Base-by-base conservation (phyloP, 176 grass and related monocot genomes). In the Pharus latifolius region DNA sequence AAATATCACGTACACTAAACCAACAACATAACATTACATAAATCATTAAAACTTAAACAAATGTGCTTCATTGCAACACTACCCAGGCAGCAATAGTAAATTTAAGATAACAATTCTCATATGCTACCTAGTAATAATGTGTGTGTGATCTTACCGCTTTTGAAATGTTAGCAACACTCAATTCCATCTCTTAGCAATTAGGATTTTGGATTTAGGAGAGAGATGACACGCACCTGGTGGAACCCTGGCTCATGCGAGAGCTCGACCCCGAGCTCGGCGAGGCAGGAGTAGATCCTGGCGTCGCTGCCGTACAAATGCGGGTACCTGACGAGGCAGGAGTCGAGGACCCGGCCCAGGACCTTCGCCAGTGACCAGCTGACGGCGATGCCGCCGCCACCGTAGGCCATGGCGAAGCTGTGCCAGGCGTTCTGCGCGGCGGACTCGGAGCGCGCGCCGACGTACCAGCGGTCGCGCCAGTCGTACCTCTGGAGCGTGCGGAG, bases 291-390 rank as follows among this genome's bases (percentile, higher is more conserved):
- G 79, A 99, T 70, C 75, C 87, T 83, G 45, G 73, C 90, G 46
- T 99, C 95, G 51, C 95, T 94, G 23, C 87, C 95, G 43, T 88
- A 99, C 34, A 99, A 75, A 54, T 99, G 82, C 6, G 90, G 84
- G 82, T 99, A 99, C 84, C 95, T 91, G 76, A 91, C 10, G 16
- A 99, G 65, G 63, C 87, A 94, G 0, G 90, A 88, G 82, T 99
- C 95, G 1, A 99, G 48, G 30, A 71, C 75, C 23, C 68, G 76
- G 0, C 87, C 87, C 18, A 99, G 83, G 73, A 82, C 87, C 13
- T 26, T 69, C 27, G 90, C 95, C 40, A 99, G 88, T 0, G 95
- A 82, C 75, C 81, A 87, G 80, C 95, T 99, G 27, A 99, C 80
- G 0, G 95, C 95, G 59, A 94, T 69, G 37, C 95, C 95, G 28